phyloP scores from a whole-genome alignment of 768 basidiomycete species.

The Hypholoma fasciculare region DNA sequence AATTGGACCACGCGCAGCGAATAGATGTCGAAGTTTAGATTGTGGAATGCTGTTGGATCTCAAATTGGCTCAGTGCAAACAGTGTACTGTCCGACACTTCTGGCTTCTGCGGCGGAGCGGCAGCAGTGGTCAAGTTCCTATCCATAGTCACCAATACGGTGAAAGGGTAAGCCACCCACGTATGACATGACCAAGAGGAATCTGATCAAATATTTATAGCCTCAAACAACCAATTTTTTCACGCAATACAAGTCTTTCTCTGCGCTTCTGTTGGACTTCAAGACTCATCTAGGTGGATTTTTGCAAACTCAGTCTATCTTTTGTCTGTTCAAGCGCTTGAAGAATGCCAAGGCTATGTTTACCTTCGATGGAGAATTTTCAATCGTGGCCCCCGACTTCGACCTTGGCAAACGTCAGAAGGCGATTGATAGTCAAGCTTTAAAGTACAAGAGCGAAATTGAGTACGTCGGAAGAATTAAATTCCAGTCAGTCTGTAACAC shows the following conservation, averaged over 20 bases:
- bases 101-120: constrained; percentile 11
- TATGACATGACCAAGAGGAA: not conserved
- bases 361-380: constrained; percentile 54
- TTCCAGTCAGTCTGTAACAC: constrained; percentile 30
- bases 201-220: constrained; percentile 8
- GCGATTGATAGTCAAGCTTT: constrained; percentile 27
- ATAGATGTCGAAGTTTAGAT: constrained; percentile 26
- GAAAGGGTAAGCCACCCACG: not conserved
- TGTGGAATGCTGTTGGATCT: constrained; percentile 17
- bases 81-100: constrained; percentile 25
- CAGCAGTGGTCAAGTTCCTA: not conserved
- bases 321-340: constrained; percentile 24
- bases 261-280: constrained; percentile 22
- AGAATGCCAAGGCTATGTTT: constrained; percentile 30
- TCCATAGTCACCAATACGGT: not conserved
- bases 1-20: not conserved
- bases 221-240: constrained; percentile 28
- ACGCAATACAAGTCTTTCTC: constrained; percentile 33
- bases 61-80: constrained; percentile 22
- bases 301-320: constrained; percentile 36
- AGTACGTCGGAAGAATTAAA: constrained; percentile 31
- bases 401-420: constrained; percentile 34
- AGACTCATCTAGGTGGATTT: constrained; percentile 24
- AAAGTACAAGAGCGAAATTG: constrained; percentile 33
- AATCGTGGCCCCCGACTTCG: constrained; percentile 38